Evolutionary conservation across 225 moss, liverwort and hornwort genomes (phyloP), one percentile per base, ranked within the genome.

Genomic region (Anthoceros angustus): DNA sequence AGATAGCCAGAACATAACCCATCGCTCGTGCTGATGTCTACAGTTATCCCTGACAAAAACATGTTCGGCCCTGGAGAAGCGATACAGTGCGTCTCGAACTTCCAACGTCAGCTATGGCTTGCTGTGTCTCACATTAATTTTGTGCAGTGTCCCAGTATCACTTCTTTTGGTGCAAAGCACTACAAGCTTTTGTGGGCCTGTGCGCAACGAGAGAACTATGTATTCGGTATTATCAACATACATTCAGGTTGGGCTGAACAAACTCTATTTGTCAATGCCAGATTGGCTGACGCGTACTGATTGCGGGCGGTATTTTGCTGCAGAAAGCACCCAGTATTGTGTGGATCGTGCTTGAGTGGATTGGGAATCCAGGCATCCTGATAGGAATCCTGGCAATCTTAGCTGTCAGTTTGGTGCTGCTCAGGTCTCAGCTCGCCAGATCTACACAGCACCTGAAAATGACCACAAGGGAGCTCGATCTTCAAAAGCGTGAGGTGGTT

Each of bases 161-260:
- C 63, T 93, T 0, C 63, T 75, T 8, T 75, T 87, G 23, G 79
- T 81, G 6, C 76, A 77, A 7, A 74, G 78, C 10, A 82, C 75
- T 64, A 84, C 80, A 0, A 78, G 84, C 0, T 86, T 94, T 72
- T 94, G 93, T 73, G 93, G 93, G 10, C 93, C 93, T 6, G 84
- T 94, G 7, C 74, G 70, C 3, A 70, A 86, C 0, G 74, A 75
- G 4, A 71, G 67, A 24, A 90, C 93, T 12, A 90, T 90, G 84
- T 94, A 94, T 42, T 66, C 69, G 0, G 18, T 83, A 5, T 64
- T 94, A 6, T 73, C 71, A 32, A 67, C 69, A 42, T 94, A 90
- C 62, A 72, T 85, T 16, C 72, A 87, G 81, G 93, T 86, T 40
- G 9, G 12, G 61, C 7, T 40, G 23, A 18, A 46, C 21, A 25